These are phyloP conservation scores for Tylopilus microsporus DNA, from an alignment of 1,284 basidiomycete genomes.

Conservation along the genomic window DNA sequence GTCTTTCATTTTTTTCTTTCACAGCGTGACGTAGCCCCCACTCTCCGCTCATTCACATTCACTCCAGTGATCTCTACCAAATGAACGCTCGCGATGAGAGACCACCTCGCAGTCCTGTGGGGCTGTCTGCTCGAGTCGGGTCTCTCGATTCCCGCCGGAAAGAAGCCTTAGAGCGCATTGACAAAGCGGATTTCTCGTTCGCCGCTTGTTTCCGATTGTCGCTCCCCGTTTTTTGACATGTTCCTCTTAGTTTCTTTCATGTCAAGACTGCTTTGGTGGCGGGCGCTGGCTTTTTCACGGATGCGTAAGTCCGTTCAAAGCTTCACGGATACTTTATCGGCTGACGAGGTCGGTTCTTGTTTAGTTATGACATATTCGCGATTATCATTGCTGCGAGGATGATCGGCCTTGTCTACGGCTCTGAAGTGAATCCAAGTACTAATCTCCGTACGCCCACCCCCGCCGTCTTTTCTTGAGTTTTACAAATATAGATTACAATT, in stretches of 20 bases:
- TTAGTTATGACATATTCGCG: conserved; percentile 67
- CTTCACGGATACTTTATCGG: not conserved
- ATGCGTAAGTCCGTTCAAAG: conserved; percentile 50
- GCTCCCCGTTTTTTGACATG: not conserved
- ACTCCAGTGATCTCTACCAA: not conserved
- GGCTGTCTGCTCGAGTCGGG: not conserved
- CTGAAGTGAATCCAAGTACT: not conserved
- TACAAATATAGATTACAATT: not conserved
- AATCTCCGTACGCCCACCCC: conserved; percentile 49
- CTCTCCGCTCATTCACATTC: not conserved
- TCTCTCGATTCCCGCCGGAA: conserved; percentile 49
- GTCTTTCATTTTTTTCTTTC: too few species aligned
- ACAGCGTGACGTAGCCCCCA: too few species aligned
- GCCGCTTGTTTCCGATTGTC: conserved; percentile 14
- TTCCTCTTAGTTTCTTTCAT: conserved; percentile 54
- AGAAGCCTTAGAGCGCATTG: conserved; percentile 68
- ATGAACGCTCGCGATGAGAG: not conserved
- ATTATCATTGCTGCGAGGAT: conserved; percentile 59
- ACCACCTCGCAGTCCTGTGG: too few species aligned
- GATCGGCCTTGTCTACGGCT: not conserved
- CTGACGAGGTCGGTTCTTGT: not conserved
- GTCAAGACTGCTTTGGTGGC: conserved; percentile 69
- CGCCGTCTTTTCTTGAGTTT: conserved; percentile 4
- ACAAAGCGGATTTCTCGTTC: conserved; percentile 68
- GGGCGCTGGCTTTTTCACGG: conserved; percentile 79